A percentile compares a stretch with the other conserved stretches of the same genome.
These are phyloP conservation scores for Clarireedia hainanense DNA, from an alignment of 2,329 filamentous ascomycete genomes.

Conservation along the genomic window DNA sequence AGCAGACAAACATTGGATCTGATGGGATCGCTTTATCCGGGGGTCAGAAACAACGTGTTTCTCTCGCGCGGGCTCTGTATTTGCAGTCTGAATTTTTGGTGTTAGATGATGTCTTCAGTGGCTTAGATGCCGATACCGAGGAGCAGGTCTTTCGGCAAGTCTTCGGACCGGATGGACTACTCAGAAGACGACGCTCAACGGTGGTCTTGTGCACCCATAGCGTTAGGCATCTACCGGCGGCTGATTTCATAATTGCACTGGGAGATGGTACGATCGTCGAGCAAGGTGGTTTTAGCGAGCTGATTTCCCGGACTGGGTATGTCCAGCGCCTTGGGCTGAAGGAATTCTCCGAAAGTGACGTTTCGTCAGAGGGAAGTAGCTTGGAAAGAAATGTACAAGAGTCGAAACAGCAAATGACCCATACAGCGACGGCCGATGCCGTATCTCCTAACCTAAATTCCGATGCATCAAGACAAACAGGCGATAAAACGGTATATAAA, in stretches of 20 bases:
- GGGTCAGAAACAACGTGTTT: constrained; percentile 17
- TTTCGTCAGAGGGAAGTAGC: background rate
- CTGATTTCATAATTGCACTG: constrained; percentile 34
- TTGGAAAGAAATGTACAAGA: background rate
- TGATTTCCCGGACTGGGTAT: constrained; percentile 14
- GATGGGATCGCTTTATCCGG: constrained; percentile 11
- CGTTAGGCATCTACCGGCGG: constrained; percentile 25
- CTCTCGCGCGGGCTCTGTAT: constrained; percentile 19
- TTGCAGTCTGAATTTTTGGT: constrained; percentile 5
- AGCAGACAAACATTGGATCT: constrained; percentile 20
- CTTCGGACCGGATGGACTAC: constrained; percentile 1
- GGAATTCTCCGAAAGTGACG: constrained; percentile 20
- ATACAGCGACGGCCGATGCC: background rate
- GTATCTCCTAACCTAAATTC: constrained; percentile 21
- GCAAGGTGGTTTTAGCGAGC: constrained; percentile 30
- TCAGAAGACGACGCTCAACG: background rate
- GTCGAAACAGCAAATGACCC: background rate
- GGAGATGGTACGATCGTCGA: constrained; percentile 31
- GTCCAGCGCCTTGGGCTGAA: constrained; percentile 29
- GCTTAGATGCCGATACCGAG: constrained; percentile 15
- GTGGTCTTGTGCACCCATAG: constrained; percentile 14
- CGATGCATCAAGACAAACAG: constrained; percentile 18
- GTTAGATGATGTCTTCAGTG: constrained; percentile 21
- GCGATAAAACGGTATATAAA: constrained; percentile 18
- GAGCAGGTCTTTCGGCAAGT: constrained; percentile 1